Percentiles rank a stretch among this genome's conserved stretches.
These are phyloP conservation scores for Artemisia tridentata DNA, from an alignment of 129 eudicot genomes.

Conservation along the genomic window DNA sequence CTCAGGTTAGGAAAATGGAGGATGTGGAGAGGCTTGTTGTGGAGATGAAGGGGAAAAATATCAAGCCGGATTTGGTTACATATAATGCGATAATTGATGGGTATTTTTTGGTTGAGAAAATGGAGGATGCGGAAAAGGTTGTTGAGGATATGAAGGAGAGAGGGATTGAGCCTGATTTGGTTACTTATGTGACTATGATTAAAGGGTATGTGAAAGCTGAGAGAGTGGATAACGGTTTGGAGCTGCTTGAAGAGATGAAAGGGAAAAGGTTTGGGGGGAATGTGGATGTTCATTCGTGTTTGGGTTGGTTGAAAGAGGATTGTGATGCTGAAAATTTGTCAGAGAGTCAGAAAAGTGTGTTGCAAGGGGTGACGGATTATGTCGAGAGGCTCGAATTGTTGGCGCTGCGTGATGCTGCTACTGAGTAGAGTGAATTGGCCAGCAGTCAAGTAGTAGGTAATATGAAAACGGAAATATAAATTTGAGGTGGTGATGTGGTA, in stretches of 20 bases:
- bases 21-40: constrained; percentile 42
- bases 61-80: constrained; percentile 24
- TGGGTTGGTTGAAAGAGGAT: constrained; percentile 56
- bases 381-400: constrained; percentile 32
- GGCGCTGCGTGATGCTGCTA: constrained; percentile 30
- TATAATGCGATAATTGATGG: constrained; percentile 31
- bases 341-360: constrained; percentile 44
- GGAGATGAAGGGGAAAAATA: constrained; percentile 24
- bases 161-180: constrained; percentile 25
- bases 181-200: constrained; percentile 27
- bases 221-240: constrained; percentile 19
- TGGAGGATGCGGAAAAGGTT: constrained; percentile 23
- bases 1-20: constrained; percentile 44
- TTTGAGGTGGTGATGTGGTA: not conserved
- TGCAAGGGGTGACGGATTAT: constrained; percentile 55
- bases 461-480: not conserved
- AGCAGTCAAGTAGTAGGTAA: not conserved
- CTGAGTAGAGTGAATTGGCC: constrained; percentile 25
- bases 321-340: constrained; percentile 63
- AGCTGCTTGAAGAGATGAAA: constrained; percentile 68
- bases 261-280: constrained; percentile 36
- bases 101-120: constrained; percentile 12
- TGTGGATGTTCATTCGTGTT: constrained; percentile 53
- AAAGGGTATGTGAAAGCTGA: constrained; percentile 31
- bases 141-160: constrained; percentile 28